A percentile compares a stretch with the other conserved stretches of the same genome.
Evolutionary conservation across 2,329 filamentous ascomycete genomes (phyloP).

Genomic region (Neocatenulostroma microsporum): DNA sequence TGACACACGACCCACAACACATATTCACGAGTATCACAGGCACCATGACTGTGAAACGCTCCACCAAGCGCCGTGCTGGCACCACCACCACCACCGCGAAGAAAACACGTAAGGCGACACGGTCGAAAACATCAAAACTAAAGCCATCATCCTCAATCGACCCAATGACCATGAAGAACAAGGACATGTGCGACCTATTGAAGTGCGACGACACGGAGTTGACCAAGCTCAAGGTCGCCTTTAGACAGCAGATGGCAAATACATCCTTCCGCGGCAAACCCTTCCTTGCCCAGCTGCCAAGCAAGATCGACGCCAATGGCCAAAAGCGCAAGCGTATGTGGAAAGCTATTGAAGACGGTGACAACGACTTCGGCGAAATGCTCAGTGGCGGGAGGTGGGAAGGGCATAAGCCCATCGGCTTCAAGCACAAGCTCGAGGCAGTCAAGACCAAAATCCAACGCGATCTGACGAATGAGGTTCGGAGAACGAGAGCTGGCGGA

Average conservation of each 20-base stretch:
- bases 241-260: not conserved
- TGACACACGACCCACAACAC: no score
- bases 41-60: no score
- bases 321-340: constrained; percentile 1
- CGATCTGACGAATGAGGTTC: constrained; percentile 1
- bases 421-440: not conserved
- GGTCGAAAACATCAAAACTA: no score
- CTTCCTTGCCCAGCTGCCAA: constrained; percentile 2
- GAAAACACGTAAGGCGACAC: no score
- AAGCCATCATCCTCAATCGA: no score
- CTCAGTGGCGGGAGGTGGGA: not conserved
- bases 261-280: not conserved
- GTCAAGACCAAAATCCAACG: constrained; percentile 1
- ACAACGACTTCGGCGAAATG: not conserved
- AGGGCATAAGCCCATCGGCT: not conserved
- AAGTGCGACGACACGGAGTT: not conserved
- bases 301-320: not conserved
- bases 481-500: constrained; percentile 1
- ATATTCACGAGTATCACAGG: no score
- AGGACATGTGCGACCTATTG: not conserved
- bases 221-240: constrained; percentile 2
- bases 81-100: no score
- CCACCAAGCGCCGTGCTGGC: no score
- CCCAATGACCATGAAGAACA: constrained; percentile 2
- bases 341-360: not conserved